Percentiles rank a stretch among this genome's conserved stretches.
These are phyloP conservation scores for Rhytidiadelphus loreus DNA, from an alignment of 225 moss, liverwort and hornwort species.

Conservation along the genomic window DNA sequence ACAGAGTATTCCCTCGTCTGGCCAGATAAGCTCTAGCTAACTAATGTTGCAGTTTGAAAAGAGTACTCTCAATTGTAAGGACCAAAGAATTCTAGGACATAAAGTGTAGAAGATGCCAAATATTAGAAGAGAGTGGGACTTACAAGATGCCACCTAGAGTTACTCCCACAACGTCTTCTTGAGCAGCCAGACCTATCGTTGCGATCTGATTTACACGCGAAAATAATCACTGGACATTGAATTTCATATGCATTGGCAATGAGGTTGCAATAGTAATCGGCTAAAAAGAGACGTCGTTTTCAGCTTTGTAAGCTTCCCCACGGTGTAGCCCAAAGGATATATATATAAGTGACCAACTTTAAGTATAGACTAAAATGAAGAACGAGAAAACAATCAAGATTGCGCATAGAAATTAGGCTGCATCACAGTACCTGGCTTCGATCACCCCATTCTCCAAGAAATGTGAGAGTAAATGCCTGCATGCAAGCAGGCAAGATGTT, in stretches of 20 bases:
- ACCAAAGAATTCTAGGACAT: background rate
- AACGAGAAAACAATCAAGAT: background rate
- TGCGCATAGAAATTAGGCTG: background rate
- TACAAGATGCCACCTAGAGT: conserved; percentile 85
- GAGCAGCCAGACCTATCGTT: conserved; percentile 82
- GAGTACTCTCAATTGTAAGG: background rate
- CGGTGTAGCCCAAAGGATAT: background rate
- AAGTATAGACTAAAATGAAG: background rate
- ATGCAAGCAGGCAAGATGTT: background rate
- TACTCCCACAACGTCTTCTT: conserved; percentile 79
- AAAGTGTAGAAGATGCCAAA: background rate
- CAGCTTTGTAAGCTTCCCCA: background rate
- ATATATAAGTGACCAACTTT: background rate
- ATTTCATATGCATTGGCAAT: background rate
- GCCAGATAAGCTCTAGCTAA: background rate
- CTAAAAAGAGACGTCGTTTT: background rate
- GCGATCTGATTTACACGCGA: conserved; percentile 53
- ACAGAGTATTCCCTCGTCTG: background rate
- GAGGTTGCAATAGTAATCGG: background rate
- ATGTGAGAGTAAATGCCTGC: conserved; percentile 87
- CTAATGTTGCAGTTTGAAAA: background rate
- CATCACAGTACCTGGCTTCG: conserved; percentile 67
- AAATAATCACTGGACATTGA: background rate
- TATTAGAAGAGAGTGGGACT: background rate
- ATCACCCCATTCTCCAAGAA: conserved; percentile 96